A percentile compares a stretch with the other conserved stretches of the same genome.
Evolutionary conservation across 116 monocot species (phyloP).

Genomic region (Iris pallida): DNA sequence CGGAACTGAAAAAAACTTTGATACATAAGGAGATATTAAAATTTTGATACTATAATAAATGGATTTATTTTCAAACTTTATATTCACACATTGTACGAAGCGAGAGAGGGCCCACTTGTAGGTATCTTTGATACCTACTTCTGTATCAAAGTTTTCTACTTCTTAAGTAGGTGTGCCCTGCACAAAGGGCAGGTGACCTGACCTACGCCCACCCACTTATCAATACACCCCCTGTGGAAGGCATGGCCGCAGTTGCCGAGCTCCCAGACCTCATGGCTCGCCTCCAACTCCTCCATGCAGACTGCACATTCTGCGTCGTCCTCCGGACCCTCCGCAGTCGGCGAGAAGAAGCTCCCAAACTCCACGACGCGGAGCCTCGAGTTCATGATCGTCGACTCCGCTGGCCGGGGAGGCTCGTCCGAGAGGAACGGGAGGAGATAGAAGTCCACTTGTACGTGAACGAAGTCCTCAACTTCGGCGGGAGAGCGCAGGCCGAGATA

Average conservation of each 20-base stretch:
- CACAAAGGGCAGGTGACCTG: slow-evolving; percentile 21
- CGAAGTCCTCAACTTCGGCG: too few relatives aligned
- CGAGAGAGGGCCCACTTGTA: too few relatives aligned
- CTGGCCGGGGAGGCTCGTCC: too few relatives aligned
- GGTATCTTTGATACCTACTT: too few relatives aligned
- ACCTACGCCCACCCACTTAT: slow-evolving; percentile 20
- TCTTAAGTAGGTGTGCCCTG: slow-evolving; percentile 9
- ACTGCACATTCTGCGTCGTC: slow-evolving; percentile 1
- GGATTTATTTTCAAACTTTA: too few relatives aligned
- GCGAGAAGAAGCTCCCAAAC: neutral
- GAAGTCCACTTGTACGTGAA: too few relatives aligned
- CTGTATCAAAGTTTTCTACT: too few relatives aligned
- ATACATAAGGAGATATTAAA: too few relatives aligned
- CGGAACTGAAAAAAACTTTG: too few relatives aligned
- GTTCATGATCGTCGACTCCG: slow-evolving; percentile 5
- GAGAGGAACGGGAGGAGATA: neutral
- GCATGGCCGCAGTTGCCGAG: slow-evolving; percentile 26
- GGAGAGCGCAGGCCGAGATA: too few relatives aligned
- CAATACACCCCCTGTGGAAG: slow-evolving; percentile 17
- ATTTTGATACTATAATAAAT: too few relatives aligned
- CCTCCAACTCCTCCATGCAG: slow-evolving; percentile 9
- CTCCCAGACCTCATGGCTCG: slow-evolving; percentile 16
- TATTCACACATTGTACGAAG: too few relatives aligned
- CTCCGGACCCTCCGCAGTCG: neutral
- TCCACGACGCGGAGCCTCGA: slow-evolving; percentile 2